Base-by-base conservation (phyloP, 2,329 filamentous ascomycete genomes). In the Ophiostoma novo-ulmi region DNA sequence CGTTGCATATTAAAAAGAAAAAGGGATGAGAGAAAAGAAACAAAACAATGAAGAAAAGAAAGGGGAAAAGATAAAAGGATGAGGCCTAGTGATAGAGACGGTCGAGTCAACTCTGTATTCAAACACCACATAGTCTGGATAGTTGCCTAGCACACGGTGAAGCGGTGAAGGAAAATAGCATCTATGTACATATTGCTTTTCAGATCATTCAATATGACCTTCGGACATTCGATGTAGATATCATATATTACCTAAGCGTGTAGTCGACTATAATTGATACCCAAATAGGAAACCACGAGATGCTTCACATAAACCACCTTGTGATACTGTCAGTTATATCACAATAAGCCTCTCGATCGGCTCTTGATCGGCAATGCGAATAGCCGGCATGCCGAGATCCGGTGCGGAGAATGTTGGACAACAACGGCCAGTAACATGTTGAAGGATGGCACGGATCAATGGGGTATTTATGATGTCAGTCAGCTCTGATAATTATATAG, bases 371-470 rank as follows among this genome's bases (percentile, higher is more conserved):
- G 58, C 58, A 26, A 63, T 35, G 26, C 58, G 26, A 31, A 63
- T 63, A 63, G 26, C 58, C 58, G 58, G 58, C 58, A 35, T 63
- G 58, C 58, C 58, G 58, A 63, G 26, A 63, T 14, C 26, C 58
- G 58, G 26, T 63, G 22, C 26, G 58, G 58, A 35, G 26, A 63
- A 22, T 5, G 26, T 14, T 61, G 55, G 55, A 35, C 2, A n/a
- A 22, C 14, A 11, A 17, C 41, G 41, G 17, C 5, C 44, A 48
- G 44, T 31, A 14, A 20, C 26, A 26, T 63, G 58, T 35, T 63
- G 58, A 26, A 17, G n/a, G 52, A 26, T 14, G 11, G 22, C n/a
- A 17, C 4, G 5, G 11, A 26, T 26, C 7, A 6, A 6, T 58
- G 26, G 10, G n/a, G 8, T 13, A 26, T 58, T 31, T 7, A 10